Evolutionary conservation across 192 early-diverging fungal genomes (phyloP), one percentile per base, ranked within the genome.

Genomic region (Jimgerdemannia lactiflua): DNA sequence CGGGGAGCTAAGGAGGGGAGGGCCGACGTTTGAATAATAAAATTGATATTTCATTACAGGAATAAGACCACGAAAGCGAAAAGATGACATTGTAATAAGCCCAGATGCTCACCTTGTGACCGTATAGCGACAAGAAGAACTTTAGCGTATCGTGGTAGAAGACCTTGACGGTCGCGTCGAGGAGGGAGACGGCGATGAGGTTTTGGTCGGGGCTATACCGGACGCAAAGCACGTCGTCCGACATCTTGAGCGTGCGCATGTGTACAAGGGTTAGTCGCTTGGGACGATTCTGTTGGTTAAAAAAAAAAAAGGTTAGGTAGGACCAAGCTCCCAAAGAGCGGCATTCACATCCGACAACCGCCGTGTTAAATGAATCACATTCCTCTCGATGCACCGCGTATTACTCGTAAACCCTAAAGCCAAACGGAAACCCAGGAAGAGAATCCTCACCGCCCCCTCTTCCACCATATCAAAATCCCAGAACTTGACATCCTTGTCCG

Each of bases 101-200:
- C 14, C 8, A 42, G 64, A 59, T 42, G 39, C 29, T 77, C 79
- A 84, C 78, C 63, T 95, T 96, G 83, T 99, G 98, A 8, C 98
- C 98, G 80, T 99, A 99, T 14, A 99, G 86, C 4, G 96, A 98
- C 72, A 99, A 84, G 82, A 94, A 96, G 84, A 98, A 98, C 80
- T 98, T 99, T 75, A 99, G 92, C 19, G 96, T 92, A 76, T 99
- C 98, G 43, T 90, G 90, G 75, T 97, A 97, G 77, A 99, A 97
- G 75, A 98, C 92, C 77, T 99, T 99, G 80, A 99, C 94, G 14
- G 98, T 99, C 19, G 90, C 87, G 78, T 99, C 98, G 74, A 99
- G 83, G 64, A 98, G 87, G 40, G 97, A 88, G 11, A 98, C 94
- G 3, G 97, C 98, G 4, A 99, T 87, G 70, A 97, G 84, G 43